phyloP scores from a whole-genome alignment of 177 flowering plant species.

The Vitis hybrid region DNA sequence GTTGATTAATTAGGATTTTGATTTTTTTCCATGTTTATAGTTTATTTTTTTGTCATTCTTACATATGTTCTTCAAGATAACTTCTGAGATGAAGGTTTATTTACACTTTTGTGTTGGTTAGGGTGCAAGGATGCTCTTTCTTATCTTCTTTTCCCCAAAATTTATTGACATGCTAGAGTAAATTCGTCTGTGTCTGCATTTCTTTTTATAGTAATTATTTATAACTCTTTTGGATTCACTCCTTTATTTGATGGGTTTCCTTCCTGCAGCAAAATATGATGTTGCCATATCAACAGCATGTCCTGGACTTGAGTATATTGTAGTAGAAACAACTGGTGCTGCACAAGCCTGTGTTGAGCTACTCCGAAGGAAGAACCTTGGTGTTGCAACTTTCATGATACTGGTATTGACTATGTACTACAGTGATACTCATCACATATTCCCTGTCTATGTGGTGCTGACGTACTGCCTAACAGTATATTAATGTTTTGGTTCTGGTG shows the following conservation, averaged over 20 bases:
- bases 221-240: neutral
- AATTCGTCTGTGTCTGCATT: neutral
- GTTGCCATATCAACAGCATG: conserved; percentile 94
- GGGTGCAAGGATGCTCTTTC: neutral
- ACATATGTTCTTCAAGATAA: too few species aligned
- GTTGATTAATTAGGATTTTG: neutral
- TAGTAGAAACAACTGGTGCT: conserved; percentile 85
- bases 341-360: conserved; percentile 96
- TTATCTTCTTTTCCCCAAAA: neutral
- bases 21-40: neutral
- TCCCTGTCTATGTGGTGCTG: neutral
- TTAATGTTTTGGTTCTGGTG: neutral
- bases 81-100: too few species aligned
- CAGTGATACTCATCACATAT: neutral
- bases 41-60: neutral
- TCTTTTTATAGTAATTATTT: neutral
- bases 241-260: neutral
- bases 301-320: conserved; percentile 88
- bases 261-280: conserved; percentile 88
- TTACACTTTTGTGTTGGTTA: neutral
- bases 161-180: neutral
- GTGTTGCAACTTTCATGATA: conserved; percentile 97
- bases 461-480: neutral
- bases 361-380: conserved; percentile 76
- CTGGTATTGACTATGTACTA: conserved; percentile 49